Conservation (phyloP, 2,329 filamentous ascomycete genomes). For the Pseudocercospora cruenta region DNA sequence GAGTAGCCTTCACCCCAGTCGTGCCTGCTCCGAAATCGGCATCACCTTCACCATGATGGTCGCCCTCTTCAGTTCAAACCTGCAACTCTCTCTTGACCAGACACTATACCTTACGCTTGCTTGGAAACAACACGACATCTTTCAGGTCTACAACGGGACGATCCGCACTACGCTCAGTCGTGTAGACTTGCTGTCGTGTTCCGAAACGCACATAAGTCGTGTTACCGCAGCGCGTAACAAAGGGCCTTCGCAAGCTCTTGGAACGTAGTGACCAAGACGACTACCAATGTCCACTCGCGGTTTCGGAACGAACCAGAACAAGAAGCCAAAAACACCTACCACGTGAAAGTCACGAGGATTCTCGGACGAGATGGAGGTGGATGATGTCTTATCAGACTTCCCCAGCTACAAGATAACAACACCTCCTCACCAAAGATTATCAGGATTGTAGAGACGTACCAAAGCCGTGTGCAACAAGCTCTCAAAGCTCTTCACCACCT, state of each 20-base stretch:
- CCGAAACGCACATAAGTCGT: too few relatives aligned
- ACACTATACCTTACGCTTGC: too few relatives aligned
- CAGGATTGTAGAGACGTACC: neutral
- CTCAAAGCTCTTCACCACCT: neutral
- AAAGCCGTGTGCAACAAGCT: neutral
- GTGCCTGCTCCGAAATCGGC: neutral
- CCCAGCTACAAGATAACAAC: neutral
- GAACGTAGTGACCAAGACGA: neutral
- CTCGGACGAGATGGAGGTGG: neutral
- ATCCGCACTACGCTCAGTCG: too few relatives aligned
- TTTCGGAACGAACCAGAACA: neutral
- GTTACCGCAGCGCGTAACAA: too few relatives aligned
- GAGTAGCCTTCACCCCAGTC: too few relatives aligned
- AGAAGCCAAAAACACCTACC: neutral
- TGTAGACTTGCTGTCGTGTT: too few relatives aligned
- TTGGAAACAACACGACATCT: too few relatives aligned
- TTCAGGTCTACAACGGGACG: too few relatives aligned
- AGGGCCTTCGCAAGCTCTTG: too few relatives aligned
- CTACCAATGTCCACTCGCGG: too few relatives aligned
- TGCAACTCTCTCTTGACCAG: too few relatives aligned
- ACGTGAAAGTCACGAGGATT: neutral
- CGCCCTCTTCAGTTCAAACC: too few relatives aligned
- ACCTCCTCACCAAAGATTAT: neutral
- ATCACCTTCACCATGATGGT: neutral
- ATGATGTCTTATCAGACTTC: slow-evolving; percentile 3